phyloP scores from a whole-genome alignment of 1,284 basidiomycete genomes.

The Ceratobasidium sp. region DNA sequence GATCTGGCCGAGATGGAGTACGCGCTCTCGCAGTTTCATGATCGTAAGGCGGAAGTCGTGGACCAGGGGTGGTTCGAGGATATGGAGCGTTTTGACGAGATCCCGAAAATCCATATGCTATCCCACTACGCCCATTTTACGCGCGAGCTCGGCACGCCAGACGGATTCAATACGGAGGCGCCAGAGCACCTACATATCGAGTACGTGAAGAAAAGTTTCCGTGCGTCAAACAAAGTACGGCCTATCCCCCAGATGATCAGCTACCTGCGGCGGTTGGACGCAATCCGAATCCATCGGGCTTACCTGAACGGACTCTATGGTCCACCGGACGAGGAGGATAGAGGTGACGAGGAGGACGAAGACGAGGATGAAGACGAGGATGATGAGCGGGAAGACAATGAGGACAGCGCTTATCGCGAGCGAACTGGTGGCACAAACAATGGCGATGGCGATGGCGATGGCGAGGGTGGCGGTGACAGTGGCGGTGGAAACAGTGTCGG shows the following conservation, averaged over 20 bases:
- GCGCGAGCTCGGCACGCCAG: constrained; percentile 12
- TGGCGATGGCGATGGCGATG: not conserved
- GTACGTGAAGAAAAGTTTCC: constrained; percentile 36
- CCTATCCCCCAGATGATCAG: constrained; percentile 43
- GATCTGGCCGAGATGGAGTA: constrained; percentile 44
- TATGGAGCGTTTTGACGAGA: constrained; percentile 18
- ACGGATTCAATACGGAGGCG: constrained; percentile 44
- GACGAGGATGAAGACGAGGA: constrained; percentile 11
- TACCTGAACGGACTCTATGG: constrained; percentile 11
- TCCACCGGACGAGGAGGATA: not conserved
- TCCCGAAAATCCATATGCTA: constrained; percentile 43
- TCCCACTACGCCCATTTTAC: constrained; percentile 41
- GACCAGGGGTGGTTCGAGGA: not conserved
- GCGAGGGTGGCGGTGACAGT: constrained; percentile 1
- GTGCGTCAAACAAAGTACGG: constrained; percentile 44
- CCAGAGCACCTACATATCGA: constrained; percentile 47
- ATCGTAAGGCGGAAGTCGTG: constrained; percentile 47
- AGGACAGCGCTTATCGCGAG: too few species aligned
- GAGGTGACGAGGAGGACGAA: not conserved
- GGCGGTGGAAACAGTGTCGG: not conserved
- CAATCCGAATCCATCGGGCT: not conserved
- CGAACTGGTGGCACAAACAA: too few species aligned
- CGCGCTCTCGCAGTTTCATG: constrained; percentile 48
- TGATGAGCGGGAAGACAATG: too few species aligned
- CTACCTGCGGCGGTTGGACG: constrained; percentile 38